Evolutionary conservation across 768 basidiomycete species (phyloP).

Genomic region (Boletus barrowsii): DNA sequence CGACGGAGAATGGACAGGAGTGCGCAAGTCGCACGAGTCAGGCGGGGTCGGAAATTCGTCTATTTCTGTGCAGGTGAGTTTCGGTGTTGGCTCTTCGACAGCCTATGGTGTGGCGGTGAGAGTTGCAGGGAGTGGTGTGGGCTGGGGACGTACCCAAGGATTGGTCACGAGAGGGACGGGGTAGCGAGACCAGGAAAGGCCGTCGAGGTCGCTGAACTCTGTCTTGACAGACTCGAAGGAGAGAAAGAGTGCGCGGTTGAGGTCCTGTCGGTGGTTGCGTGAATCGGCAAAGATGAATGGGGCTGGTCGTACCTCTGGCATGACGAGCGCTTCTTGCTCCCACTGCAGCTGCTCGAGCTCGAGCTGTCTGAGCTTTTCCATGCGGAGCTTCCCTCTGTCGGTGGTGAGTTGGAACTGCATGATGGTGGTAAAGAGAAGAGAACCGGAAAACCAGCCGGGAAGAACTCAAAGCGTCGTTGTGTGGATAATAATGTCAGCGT

Average conservation of each 20-base stretch:
- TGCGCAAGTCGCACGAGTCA: slow-evolving; percentile 7
- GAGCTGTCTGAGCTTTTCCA: slow-evolving; percentile 43
- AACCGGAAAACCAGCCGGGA: slow-evolving; percentile 9
- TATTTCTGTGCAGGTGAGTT: slow-evolving; percentile 18
- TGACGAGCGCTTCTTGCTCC: slow-evolving; percentile 53
- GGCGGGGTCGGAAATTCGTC: slow-evolving; percentile 11
- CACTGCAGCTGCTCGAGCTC: slow-evolving; percentile 53
- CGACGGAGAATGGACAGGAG: slow-evolving; percentile 9
- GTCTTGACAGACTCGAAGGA: slow-evolving; percentile 57
- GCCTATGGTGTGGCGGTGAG: slow-evolving; percentile 9
- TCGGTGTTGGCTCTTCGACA: slow-evolving; percentile 31
- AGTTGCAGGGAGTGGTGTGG: not conserved
- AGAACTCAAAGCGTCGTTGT: too few relatives aligned
- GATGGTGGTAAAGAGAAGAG: not conserved
- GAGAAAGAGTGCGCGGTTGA: slow-evolving; percentile 28
- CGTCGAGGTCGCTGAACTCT: slow-evolving; percentile 62
- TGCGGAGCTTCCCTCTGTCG: slow-evolving; percentile 47
- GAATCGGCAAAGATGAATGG: not conserved
- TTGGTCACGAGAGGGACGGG: slow-evolving; percentile 30
- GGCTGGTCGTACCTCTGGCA: slow-evolving; percentile 48
- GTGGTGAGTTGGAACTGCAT: slow-evolving; percentile 27
- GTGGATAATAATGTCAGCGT: not conserved
- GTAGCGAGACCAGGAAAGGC: slow-evolving; percentile 47
- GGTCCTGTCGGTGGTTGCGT: slow-evolving; percentile 25
- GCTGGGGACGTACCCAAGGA: slow-evolving; percentile 21